Evolutionary conservation across 257 asterid species (phyloP), one percentile per base, ranked within the genome.

Genomic region (Cynanchum wilfordii): DNA sequence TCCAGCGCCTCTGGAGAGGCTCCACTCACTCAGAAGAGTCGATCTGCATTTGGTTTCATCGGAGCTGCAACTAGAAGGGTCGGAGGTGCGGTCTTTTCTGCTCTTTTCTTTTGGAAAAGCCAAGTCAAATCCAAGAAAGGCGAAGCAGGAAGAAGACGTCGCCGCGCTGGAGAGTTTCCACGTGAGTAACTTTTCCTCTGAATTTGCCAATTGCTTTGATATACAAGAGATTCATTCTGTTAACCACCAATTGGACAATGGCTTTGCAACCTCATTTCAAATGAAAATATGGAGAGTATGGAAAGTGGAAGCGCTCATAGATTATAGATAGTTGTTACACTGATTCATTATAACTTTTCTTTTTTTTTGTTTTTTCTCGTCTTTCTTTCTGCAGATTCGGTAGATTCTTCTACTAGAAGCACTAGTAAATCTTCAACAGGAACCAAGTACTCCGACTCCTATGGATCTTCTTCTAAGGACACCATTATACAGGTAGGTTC

Each of bases 161-260:
- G 57, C 64, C 81, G 57, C 64, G 52, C 76, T 56, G 70, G 74
- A 76, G 77, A 76, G 2, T 44, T 75, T 73, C 75, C 83, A 7
- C 49, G 96, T 84, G 75, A 86, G 93, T 81, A 66, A 24, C 66
- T 54, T 75, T 40, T 30, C 33, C 33, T 50, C 59, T 49, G 22
- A 19, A 13, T 3, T 24, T 55, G 11, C 55, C 38, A 63, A 17
- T 20, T 63, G 25, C 49, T 38, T 36, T 33, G 6, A 33, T 25
- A 15, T 7, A 13, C 17, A 64, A 33, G 27, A 64, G 45, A 30
- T n/a, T 47, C 69, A 12, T 3, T 38, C 38, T 5, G 25, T 3
- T 40, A 3, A 63, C 62, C 29, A 9, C 38, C 22, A 44, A 50
- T 50, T 68, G 57, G 11, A 27, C 19, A 47, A n/a, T 29, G 12